Base-by-base conservation (phyloP, 1,284 basidiomycete species). In the Trichosporon asahii region DNA sequence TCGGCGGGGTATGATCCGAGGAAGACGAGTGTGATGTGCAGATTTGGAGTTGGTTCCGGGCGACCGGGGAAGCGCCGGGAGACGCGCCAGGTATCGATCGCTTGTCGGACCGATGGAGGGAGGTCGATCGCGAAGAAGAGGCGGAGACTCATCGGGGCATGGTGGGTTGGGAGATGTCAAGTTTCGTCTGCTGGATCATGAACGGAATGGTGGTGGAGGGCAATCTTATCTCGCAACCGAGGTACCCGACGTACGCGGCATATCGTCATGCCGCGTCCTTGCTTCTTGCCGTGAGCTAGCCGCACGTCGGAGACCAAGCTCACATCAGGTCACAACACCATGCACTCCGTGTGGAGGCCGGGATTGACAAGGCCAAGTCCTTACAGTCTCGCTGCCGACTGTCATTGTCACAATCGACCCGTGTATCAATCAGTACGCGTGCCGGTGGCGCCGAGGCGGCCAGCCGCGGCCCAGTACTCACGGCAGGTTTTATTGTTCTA, bases 21-120 rank as follows among this genome's bases (percentile, higher is more conserved):
- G 29, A 68, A 68, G 27, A 60, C 40, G 27, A 68, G 64, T 3
- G 68, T 68, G 4, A 68, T 40, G 64, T 68, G 68, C 37, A 68
- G 64, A 12, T 68, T 68, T 0, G 68, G 27, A 1, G 53, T 12
- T 2, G 35, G 27, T 21, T 63, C 60, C 11, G 55, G 21, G 9
- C 29, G 55, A 6, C 66, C 66, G 5, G 60, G 66, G 6, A 67
- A 40, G 21, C 18, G 35, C 6, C 27, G 40, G 7, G 55, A 6
- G 6, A 3, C 2, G 9, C 60, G 60, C 66, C 66, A 67, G 2
- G 12, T 3, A 29, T 25, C 66, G 44, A 67, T 23, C 8, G 31
- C 23, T 5, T 25, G 21, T 7, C 66, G 66, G 29, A 67, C 6
- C 6, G 40, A 12, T 1, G 60, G 60, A 1, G 66, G 66, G 8